Conservation (phyloP, 768 basidiomycete species). For the Podaxis mareebaensis region DNA sequence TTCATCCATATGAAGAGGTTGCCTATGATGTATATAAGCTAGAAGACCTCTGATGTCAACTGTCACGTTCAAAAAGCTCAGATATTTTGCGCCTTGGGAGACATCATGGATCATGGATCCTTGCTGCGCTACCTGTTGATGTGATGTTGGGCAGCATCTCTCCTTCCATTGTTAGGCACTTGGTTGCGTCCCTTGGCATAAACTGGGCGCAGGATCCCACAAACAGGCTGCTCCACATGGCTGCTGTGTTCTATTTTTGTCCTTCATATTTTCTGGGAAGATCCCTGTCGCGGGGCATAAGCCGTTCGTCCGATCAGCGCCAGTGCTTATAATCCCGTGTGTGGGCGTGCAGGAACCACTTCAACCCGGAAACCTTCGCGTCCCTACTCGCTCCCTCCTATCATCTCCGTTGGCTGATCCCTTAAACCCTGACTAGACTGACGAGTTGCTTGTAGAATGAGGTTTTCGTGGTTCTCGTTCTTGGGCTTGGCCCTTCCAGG, state of each 20-base stretch:
- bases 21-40: conserved; percentile 57
- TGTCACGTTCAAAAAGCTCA: background rate
- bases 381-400: background rate
- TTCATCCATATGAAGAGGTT: conserved; percentile 59
- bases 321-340: too few relatives aligned
- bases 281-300: too few relatives aligned
- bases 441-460: background rate
- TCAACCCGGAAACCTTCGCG: too few relatives aligned
- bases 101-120: background rate
- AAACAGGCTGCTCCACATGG: background rate
- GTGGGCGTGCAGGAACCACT: too few relatives aligned
- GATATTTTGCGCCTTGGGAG: background rate
- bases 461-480: background rate
- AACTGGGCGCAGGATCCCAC: background rate
- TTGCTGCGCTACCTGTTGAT: background rate
- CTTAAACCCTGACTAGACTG: background rate
- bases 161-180: background rate
- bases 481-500: background rate
- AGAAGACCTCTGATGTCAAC: conserved; percentile 37
- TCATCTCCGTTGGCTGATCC: background rate
- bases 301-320: too few relatives aligned
- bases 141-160: background rate
- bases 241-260: background rate
- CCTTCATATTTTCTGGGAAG: background rate
- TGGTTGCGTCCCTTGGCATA: background rate